A percentile compares a stretch with the other conserved stretches of the same genome.
Evolutionary conservation across 163 green algal species (phyloP).

Genomic region (Coccomyxa subellipsoidea): DNA sequence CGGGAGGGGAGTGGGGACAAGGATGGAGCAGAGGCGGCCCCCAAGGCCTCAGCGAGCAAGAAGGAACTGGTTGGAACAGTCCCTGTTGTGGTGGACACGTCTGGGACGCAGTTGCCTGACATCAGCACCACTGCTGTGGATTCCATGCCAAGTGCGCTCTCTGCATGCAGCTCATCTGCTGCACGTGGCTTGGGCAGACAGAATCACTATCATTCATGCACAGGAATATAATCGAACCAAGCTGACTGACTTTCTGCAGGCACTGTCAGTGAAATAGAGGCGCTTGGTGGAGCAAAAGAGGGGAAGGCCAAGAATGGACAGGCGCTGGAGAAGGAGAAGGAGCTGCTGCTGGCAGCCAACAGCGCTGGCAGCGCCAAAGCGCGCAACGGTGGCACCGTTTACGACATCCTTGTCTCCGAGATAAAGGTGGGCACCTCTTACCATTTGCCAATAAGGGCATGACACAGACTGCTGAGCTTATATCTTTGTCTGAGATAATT

Average conservation of each 20-base stretch:
- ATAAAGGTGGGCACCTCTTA: no score
- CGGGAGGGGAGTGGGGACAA: neutral
- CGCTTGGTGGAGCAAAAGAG: neutral
- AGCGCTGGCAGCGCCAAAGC: conserved; percentile 25
- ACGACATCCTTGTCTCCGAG: conserved; percentile 37
- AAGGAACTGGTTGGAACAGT: neutral
- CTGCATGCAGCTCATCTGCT: no score
- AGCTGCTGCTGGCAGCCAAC: conserved; percentile 17
- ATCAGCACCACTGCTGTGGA: neutral
- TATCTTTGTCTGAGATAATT: neutral
- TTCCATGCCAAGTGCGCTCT: neutral
- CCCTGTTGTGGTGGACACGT: neutral
- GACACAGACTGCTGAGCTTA: neutral
- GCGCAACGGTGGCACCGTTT: conserved; percentile 39
- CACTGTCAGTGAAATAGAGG: neutral
- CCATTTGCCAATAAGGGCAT: no score
- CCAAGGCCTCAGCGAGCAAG: neutral
- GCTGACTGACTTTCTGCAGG: neutral
- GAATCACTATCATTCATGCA: neutral
- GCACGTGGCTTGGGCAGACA: no score
- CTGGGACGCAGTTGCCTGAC: neutral
- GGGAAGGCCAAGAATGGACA: neutral
- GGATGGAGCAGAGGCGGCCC: neutral
- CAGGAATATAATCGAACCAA: neutral
- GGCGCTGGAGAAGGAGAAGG: neutral